These are phyloP conservation scores for Mimosa pudica DNA, from an alignment of 306 rosid genomes.

Conservation along the genomic window DNA sequence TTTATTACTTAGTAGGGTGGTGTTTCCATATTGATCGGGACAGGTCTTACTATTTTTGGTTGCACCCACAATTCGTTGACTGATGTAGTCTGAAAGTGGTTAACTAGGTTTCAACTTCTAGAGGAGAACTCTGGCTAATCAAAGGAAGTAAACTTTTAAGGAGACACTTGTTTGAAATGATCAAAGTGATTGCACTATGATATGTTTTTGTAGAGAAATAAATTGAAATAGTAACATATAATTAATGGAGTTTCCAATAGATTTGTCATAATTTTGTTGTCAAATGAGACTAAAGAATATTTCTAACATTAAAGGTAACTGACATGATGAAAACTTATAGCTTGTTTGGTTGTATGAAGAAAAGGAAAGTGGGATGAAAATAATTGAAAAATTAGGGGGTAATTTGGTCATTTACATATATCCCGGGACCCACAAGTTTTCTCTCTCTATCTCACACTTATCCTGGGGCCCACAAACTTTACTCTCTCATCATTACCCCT, in stretches of 20 bases:
- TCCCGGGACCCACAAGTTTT: too few relatives aligned
- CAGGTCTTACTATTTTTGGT: not conserved
- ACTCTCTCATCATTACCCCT: too few relatives aligned
- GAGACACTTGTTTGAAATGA: not conserved
- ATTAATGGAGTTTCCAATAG: too few relatives aligned
- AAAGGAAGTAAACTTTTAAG: constrained; percentile 1
- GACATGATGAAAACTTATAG: not conserved
- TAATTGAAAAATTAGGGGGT: too few relatives aligned
- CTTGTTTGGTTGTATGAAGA: too few relatives aligned
- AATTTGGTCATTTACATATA: too few relatives aligned
- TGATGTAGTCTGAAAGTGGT: not conserved
- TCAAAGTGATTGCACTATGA: not conserved
- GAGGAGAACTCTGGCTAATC: not conserved
- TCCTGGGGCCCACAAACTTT: too few relatives aligned
- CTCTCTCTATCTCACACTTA: too few relatives aligned
- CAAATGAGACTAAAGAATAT: not conserved
- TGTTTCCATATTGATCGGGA: not conserved
- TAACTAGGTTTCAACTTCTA: constrained; percentile 1
- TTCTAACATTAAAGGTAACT: not conserved
- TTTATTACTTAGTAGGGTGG: not conserved
- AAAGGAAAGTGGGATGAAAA: too few relatives aligned
- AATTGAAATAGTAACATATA: not conserved
- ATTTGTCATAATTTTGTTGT: too few relatives aligned
- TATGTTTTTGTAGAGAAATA: not conserved
- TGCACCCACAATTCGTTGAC: not conserved